Evolutionary conservation across 1,139 yeast species (phyloP).

Genomic region (Hanseniaspora gamundiae): DNA sequence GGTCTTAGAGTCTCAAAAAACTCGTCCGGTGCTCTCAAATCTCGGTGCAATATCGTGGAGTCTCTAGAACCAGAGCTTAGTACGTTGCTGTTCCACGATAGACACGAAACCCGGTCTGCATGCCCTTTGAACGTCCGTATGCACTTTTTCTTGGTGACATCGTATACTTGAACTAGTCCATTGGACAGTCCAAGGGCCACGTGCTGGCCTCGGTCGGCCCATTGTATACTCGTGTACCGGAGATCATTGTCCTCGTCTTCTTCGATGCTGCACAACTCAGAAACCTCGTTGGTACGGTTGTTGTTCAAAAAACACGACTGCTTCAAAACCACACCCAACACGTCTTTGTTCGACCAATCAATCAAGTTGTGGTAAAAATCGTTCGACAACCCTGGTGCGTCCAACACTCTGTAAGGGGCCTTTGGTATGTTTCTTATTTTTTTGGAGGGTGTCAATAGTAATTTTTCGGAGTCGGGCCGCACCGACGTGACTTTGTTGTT

Average conservation of each 20-base stretch:
- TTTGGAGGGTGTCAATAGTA: conserved; percentile 71
- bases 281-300: conserved; percentile 75
- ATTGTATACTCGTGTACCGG: conserved; percentile 30
- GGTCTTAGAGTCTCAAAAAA: conserved; percentile 56
- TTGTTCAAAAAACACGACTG: conserved; percentile 86
- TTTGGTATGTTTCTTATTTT: conserved; percentile 67
- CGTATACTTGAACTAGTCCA: conserved; percentile 93
- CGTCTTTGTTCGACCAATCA: conserved; percentile 91
- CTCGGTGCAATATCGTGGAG: conserved; percentile 73
- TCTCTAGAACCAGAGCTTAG: conserved; percentile 84
- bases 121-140: conserved; percentile 92
- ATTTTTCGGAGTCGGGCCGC: conserved; percentile 72
- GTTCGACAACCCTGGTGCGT: conserved; percentile 92
- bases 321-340: conserved; percentile 84
- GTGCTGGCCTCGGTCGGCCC: conserved; percentile 95
- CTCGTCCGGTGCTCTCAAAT: conserved; percentile 80
- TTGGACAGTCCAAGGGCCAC: conserved; percentile 81
- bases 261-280: conserved; percentile 47
- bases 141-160: conserved; percentile 73
- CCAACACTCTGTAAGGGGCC: conserved; percentile 85
- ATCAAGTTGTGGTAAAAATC: conserved; percentile 85
- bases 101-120: conserved; percentile 66
- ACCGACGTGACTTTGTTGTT: conserved; percentile 68
- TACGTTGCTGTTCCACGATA: conserved; percentile 92
- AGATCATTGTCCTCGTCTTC: conserved; percentile 14